Conservation (phyloP, 2,329 filamentous ascomycete genomes). For the Aspergillus calidoustus region DNA sequence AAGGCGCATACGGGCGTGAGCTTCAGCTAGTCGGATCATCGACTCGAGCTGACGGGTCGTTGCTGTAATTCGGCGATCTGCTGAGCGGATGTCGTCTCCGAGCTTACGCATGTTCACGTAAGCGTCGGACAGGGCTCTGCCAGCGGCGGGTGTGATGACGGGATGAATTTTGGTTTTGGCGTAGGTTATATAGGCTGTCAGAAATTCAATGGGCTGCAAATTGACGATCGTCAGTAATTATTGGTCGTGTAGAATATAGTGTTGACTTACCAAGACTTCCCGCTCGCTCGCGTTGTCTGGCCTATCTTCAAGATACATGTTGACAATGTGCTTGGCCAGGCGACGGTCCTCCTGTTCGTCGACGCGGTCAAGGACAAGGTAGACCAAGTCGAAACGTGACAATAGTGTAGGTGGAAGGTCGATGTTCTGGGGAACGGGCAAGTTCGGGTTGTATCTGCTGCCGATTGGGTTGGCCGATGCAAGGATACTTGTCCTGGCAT, state of each 20-base stretch:
- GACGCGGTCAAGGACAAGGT: constrained; percentile 90
- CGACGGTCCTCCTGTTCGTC: constrained; percentile 89
- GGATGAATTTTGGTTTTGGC: constrained; percentile 87
- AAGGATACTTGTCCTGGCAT: constrained; percentile 92
- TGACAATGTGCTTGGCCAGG: constrained; percentile 87
- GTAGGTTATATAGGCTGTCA: constrained; percentile 97
- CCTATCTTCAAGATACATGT: constrained; percentile 94
- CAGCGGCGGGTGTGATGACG: constrained; percentile 76
- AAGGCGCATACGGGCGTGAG: constrained; percentile 97
- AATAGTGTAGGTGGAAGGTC: constrained; percentile 93
- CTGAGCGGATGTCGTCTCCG: constrained; percentile 81
- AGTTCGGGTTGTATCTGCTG: constrained; percentile 93
- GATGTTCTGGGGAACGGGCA: constrained; percentile 97
- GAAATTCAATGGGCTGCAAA: constrained; percentile 81
- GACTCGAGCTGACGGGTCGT: constrained; percentile 96
- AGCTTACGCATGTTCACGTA: constrained; percentile 97
- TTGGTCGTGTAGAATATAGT: neutral
- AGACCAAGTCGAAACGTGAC: constrained; percentile 95
- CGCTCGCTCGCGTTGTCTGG: constrained; percentile 78
- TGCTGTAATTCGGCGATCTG: constrained; percentile 95
- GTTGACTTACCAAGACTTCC: constrained; percentile 75
- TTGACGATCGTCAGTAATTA: constrained; percentile 13
- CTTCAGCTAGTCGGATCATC: constrained; percentile 96
- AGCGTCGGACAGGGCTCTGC: constrained; percentile 79
- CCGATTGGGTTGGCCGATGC: constrained; percentile 98